phyloP scores from a whole-genome alignment of 2,329 filamentous ascomycete genomes.

The Pseudocercospora pini-densiflorae region DNA sequence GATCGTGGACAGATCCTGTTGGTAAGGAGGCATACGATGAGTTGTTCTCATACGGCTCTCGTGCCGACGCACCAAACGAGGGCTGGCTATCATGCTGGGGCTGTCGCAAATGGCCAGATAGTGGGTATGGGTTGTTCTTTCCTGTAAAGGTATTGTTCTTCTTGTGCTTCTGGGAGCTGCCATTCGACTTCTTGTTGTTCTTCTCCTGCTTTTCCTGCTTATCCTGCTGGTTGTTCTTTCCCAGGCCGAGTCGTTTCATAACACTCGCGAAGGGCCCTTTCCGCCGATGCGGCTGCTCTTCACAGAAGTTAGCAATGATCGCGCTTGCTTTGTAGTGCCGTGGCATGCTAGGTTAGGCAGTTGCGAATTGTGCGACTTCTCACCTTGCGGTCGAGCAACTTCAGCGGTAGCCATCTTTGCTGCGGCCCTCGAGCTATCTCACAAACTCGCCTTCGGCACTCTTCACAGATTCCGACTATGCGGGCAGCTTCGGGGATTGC shows the following conservation, averaged over 20 bases:
- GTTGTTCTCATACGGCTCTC: conserved; percentile 45
- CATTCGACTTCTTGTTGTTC: conserved; percentile 25
- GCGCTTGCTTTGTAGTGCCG: conserved; percentile 1
- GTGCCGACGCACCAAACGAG: conserved; percentile 24
- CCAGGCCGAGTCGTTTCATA: conserved; percentile 90
- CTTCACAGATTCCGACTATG: not conserved
- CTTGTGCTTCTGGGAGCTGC: conserved; percentile 25
- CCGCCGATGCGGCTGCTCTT: conserved; percentile 75
- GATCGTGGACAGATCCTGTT: conserved; percentile 53
- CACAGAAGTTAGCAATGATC: conserved; percentile 30
- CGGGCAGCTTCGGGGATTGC: not conserved
- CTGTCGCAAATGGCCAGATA: conserved; percentile 69
- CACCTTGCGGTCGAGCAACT: conserved; percentile 51
- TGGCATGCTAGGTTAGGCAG: not conserved
- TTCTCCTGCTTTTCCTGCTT: conserved; percentile 37
- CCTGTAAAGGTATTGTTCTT: conserved; percentile 40
- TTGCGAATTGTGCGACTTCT: conserved; percentile 21
- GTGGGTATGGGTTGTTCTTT: conserved; percentile 90
- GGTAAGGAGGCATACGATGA: conserved; percentile 58
- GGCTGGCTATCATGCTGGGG: conserved; percentile 51
- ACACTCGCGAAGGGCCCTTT: conserved; percentile 82
- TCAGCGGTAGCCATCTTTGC: conserved; percentile 50
- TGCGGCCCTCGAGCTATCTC: not conserved
- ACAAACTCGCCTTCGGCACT: not conserved
- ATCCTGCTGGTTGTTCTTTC: conserved; percentile 69